Percentiles rank a stretch among this genome's conserved stretches.
phyloP scores from a whole-genome alignment of 2,329 filamentous ascomycete species.

The Nothopassalora personata region DNA sequence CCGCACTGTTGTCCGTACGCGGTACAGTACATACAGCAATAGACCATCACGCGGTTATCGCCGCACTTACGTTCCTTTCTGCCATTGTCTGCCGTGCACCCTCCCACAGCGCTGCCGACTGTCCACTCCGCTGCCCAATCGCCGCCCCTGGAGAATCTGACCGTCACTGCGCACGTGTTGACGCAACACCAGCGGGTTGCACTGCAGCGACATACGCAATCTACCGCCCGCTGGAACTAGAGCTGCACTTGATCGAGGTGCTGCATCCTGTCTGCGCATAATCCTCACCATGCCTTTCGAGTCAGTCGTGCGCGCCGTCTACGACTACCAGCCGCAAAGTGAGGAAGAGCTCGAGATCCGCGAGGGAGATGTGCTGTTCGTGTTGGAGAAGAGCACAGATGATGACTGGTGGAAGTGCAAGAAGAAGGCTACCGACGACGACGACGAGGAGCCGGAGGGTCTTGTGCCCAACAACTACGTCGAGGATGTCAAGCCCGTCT shows the following conservation, averaged over 20 bases:
- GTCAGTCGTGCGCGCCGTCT: constrained; percentile 83
- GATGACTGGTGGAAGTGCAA: constrained; percentile 97
- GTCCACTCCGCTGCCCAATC: neutral
- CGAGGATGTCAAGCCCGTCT: constrained; percentile 67
- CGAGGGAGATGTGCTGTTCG: constrained; percentile 83
- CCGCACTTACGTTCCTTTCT: neutral
- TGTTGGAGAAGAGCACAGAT: constrained; percentile 69
- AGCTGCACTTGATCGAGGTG: neutral
- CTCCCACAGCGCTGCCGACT: neutral
- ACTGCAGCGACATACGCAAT: neutral
- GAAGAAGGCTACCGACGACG: constrained; percentile 70
- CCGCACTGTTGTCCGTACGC: neutral
- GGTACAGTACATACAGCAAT: neutral
- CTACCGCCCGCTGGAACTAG: neutral
- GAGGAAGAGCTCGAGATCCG: constrained; percentile 77
- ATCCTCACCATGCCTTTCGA: constrained; percentile 70
- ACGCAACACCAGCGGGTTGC: neutral
- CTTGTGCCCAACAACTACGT: constrained; percentile 93
- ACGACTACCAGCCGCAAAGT: constrained; percentile 85
- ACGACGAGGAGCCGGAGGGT: constrained; percentile 86
- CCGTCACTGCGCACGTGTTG: neutral
- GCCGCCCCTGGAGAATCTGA: too few relatives aligned
- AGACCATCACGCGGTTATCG: neutral
- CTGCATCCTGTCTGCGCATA: neutral
- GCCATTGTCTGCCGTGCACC: neutral